A percentile compares a stretch with the other conserved stretches of the same genome.
phyloP scores from a whole-genome alignment of 768 basidiomycete genomes.

The Lactarius sp. region DNA sequence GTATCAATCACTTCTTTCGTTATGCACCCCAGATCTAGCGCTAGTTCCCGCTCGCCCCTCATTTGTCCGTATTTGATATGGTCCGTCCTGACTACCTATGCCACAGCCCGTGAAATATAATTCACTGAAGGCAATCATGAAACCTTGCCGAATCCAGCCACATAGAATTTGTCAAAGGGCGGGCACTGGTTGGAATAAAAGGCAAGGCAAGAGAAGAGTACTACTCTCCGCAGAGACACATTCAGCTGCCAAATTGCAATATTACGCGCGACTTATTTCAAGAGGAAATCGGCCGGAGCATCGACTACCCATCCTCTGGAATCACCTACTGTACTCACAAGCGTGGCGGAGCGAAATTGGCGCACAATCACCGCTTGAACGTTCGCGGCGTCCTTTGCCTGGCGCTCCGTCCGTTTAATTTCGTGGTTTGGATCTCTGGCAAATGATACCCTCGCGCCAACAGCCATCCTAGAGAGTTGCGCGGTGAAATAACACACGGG shows the following conservation, averaged over 20 bases:
- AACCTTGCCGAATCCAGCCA: background rate
- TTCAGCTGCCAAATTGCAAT: background rate
- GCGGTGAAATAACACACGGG: background rate
- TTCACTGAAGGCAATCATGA: background rate
- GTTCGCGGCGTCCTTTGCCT: background rate
- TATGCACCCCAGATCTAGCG: background rate
- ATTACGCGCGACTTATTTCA: background rate
- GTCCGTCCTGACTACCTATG: background rate
- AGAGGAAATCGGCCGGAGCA: background rate
- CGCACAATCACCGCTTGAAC: background rate
- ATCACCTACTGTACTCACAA: background rate
- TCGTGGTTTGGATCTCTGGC: background rate
- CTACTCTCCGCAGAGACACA: background rate
- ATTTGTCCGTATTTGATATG: background rate
- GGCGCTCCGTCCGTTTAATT: background rate
- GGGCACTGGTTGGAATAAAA: background rate
- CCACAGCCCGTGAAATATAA: background rate
- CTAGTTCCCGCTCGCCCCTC: background rate
- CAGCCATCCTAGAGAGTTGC: conserved; percentile 1
- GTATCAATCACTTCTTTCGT: background rate
- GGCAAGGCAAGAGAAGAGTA: background rate
- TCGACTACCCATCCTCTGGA: background rate
- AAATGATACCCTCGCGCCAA: background rate
- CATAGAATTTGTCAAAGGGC: background rate
- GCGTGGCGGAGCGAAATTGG: background rate